Evolutionary conservation across 192 early-diverging fungal genomes (phyloP), one percentile per base, ranked within the genome.

Genomic region (Jimgerdemannia lactiflua): DNA sequence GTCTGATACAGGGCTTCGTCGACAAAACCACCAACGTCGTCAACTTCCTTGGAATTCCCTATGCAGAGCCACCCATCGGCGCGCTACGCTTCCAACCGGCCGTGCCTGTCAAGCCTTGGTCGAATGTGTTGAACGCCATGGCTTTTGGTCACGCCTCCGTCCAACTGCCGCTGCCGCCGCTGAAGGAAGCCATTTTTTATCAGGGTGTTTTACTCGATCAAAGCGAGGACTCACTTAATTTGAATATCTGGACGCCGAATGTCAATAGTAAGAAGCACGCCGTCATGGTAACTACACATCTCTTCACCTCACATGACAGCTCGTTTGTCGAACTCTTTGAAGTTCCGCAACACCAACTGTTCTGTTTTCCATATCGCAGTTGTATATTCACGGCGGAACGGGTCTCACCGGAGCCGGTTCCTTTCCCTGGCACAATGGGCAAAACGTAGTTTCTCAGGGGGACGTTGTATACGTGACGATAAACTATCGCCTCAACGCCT

Each of bases 211-310:
- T 78, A 14, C 3, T 72, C 6, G 43, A 64, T 4, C 84, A 84
- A 65, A 59, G 70, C 20, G 89, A 90, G 54, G 89, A 88, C 59
- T 90, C 88, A 67, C 69, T 90, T 11, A 82, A 85, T 17, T 70
- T 90, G 40, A 90, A 90, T 54, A 76, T 90, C 17, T 87, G 81
- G 75, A 80, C 84, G 29, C 67, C 72, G 40, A 78, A 70, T n/a
- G 42, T 43, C 3, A 41, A 49, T 4, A 77, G 67, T 9, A 29
- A 42, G 4, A 75, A 79, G 19, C 73, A 86, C 18, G 91, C 92
- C 43, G 92, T 92, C 4, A 78, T 91, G 74, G 82, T 91, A 4
- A 91, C 78, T 65, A 82, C 92, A 40, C 84, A 92, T 64, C 49
- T 59, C 49, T 59, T 59, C 6, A 6, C 14, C 49, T 10, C 14